Evolutionary conservation across 805 yeast genomes (phyloP), one percentile per base, ranked within the genome.

Genomic region (Sungouiella thailandica): DNA sequence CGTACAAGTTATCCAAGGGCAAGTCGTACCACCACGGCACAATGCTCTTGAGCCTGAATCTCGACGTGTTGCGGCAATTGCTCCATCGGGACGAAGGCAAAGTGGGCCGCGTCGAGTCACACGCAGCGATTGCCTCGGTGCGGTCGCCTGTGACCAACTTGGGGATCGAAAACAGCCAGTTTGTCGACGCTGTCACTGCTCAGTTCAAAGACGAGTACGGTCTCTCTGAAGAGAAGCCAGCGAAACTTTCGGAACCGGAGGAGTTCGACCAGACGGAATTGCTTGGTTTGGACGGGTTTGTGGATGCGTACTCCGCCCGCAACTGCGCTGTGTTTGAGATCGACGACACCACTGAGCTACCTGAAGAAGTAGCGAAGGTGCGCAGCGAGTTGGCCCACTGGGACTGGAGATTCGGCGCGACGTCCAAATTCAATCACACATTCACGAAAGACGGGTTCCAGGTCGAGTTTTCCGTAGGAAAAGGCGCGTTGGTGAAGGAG

Each of bases 11-110:
- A 20, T 80, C 95, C 4, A 71, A 73, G 31, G 89, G 93, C 0
- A 77, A 78, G 46, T 78, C 95, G 5, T 81, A 89, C 45, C 98
- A 93, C 53, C 99, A 93, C 61, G 98, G 97, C 0, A 93, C 99
- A 0, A 85, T 93, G 96, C 65, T 93, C 6, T 62, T 93, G 16
- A 62, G 74, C 35, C 78, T 94, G 26, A 66, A 78, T 24, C 58
- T 93, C 17, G 67, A 66, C n/a, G 58, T 68, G 1, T 64, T 93
- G 37, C 65, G 78, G 1, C 65, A 74, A n/a, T 53, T 86, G 10
- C 63, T 93, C 38, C 69, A 71, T 23, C 62, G 79, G 11, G 70
- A 67, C 27, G 57, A 60, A 8, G 41, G 58, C 1, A 44, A 57
- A 3, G 44, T 61, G 17, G 77, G 76, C 0, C 38, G 44, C 1